A percentile compares a stretch with the other conserved stretches of the same genome.
Evolutionary conservation across 352 stramenopile species (phyloP).

Genomic region (Pythium oligandrum): DNA sequence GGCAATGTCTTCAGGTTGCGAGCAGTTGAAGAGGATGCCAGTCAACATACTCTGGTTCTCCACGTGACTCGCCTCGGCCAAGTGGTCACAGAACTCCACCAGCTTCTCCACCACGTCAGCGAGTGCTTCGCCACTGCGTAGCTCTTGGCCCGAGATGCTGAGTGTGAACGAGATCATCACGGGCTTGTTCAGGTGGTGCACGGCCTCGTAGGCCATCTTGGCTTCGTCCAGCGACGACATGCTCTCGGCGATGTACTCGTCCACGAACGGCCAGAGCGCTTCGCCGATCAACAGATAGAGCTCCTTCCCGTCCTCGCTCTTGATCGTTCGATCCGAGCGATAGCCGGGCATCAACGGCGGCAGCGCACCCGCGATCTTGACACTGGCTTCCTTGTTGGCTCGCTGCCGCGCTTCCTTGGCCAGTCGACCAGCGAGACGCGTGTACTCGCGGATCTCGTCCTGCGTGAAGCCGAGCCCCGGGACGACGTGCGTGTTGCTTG

Average conservation of each 20-base stretch:
- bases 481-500: slow-evolving; percentile 87
- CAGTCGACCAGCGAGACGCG: slow-evolving; percentile 54
- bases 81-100: slow-evolving; percentile 29
- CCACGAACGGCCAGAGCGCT: slow-evolving; percentile 70
- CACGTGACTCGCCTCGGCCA: slow-evolving; percentile 7
- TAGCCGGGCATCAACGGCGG: slow-evolving; percentile 89
- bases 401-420: slow-evolving; percentile 38
- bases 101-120: slow-evolving; percentile 41
- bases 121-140: slow-evolving; percentile 79
- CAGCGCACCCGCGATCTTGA: slow-evolving; percentile 81
- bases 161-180: slow-evolving; percentile 88
- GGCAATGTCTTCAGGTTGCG: slow-evolving; percentile 87
- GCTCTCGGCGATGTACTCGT: slow-evolving; percentile 85
- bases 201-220: slow-evolving; percentile 73
- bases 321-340: slow-evolving; percentile 83
- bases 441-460: slow-evolving; percentile 70
- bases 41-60: slow-evolving; percentile 23
- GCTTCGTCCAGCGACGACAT: slow-evolving; percentile 89
- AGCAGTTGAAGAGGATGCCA: slow-evolving; percentile 91
- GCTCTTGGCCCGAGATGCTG: slow-evolving; percentile 48
- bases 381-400: slow-evolving; percentile 19
- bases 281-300: slow-evolving; percentile 74
- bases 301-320: slow-evolving; percentile 57
- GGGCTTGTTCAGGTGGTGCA: slow-evolving; percentile 54
- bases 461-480: slow-evolving; percentile 79